Evolutionary conservation across 2,329 filamentous ascomycete species (phyloP), one percentile per base, ranked within the genome.

Genomic region (Alternaria ventricosa): DNA sequence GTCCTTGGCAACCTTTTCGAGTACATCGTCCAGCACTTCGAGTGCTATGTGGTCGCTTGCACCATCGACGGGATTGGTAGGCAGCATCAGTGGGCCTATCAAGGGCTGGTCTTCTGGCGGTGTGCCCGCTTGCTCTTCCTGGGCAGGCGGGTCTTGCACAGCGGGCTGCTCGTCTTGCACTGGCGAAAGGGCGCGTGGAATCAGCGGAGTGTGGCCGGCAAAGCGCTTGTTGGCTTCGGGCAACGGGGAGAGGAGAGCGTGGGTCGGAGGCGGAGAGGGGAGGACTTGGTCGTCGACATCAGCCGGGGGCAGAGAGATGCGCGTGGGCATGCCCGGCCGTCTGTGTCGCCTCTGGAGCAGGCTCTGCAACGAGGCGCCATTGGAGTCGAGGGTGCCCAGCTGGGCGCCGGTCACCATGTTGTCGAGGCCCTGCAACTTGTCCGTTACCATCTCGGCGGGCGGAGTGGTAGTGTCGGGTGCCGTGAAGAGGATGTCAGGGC

Each of bases 191-290:
- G 67, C 60, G 33, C 68, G 68, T 12, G 75, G 71, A 18, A 75
- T 65, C 43, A 79, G 63, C 12, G 79, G 79, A 2, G 79, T 80
- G 58, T 80, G 79, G 4, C 79, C 79, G 13, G 79, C 79, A 63
- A 78, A 72, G 27, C 75, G 72, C 33, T 51, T 75, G 55, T 80
- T 79, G 30, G 73, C 72, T 30, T 70, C 72, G 10, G 78, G 78
- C 6, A 79, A 63, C 2, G 79, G 79, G 7, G 77, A 79, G 25
- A 79, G 61, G 6, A 60, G 15, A 7, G 72, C 70, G 25, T 72
- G 67, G 22, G 77, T 78, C 13, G 75, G 71, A 2, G 76, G 75
- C 25, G 78, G 78, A 7, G 76, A 79, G 1, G 61, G 62, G 15
- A 77, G 74, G 22, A 68, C 67, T 49, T 79, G 73, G 20, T 72